These are phyloP conservation scores for Pestalotiopsis sp. DNA, from an alignment of 2,329 filamentous ascomycete species.

Conservation along the genomic window DNA sequence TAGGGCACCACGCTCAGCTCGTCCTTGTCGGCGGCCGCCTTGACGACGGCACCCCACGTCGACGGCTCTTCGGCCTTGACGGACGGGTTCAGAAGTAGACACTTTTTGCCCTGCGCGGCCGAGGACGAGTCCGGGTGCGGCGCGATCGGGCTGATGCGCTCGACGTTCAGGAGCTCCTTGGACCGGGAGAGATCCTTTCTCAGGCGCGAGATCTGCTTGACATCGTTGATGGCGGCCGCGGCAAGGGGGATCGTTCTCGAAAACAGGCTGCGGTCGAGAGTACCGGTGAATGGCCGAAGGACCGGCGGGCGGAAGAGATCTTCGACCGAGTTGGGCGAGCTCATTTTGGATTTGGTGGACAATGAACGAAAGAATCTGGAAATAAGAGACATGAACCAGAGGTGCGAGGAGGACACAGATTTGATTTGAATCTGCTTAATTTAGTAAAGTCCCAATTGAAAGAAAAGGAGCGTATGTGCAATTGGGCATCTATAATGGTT, in stretches of 20 bases:
- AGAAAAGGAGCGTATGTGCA: neutral
- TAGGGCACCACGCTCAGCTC: conserved; percentile 76
- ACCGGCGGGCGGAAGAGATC: conserved; percentile 75
- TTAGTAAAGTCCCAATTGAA: neutral
- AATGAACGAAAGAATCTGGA: neutral
- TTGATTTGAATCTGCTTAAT: neutral
- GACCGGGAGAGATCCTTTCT: conserved; percentile 67
- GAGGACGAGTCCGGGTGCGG: conserved; percentile 61
- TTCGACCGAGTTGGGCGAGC: conserved; percentile 33
- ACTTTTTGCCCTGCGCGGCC: conserved; percentile 60
- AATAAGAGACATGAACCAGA: conserved; percentile 3
- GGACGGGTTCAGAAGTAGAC: conserved; percentile 60
- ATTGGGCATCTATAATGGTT: neutral
- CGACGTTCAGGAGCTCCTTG: conserved; percentile 66
- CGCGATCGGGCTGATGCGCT: conserved; percentile 65
- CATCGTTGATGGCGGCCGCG: conserved; percentile 77
- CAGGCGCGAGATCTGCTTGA: conserved; percentile 73
- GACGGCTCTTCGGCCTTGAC: conserved; percentile 63
- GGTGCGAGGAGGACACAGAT: neutral
- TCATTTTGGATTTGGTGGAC: neutral
- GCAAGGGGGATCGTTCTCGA: conserved; percentile 74
- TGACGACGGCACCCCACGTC: conserved; percentile 76
- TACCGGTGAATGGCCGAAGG: conserved; percentile 72
- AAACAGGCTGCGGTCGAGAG: conserved; percentile 84
- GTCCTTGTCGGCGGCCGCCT: conserved; percentile 67